phyloP scores from a whole-genome alignment of 2,329 filamentous ascomycete genomes.

The Hirsutella rhossiliensis region DNA sequence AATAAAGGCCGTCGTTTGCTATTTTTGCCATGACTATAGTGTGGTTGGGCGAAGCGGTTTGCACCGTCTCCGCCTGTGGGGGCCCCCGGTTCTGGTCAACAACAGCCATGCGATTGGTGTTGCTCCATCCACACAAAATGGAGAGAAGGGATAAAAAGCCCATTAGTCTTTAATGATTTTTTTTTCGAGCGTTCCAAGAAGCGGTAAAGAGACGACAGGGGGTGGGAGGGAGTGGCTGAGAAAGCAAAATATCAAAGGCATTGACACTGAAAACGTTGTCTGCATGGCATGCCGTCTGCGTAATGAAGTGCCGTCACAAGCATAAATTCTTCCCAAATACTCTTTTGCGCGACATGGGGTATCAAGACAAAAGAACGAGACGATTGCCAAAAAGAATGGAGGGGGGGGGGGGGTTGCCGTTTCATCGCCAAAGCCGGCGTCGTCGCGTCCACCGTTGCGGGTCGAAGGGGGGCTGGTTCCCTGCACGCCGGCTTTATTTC shows the following conservation, averaged over 20 bases:
- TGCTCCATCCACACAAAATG: background rate
- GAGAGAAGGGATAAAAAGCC: background rate
- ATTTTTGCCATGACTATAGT: background rate
- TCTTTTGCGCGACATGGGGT: background rate
- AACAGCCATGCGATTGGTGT: background rate
- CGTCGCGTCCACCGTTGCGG: background rate
- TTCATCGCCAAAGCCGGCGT: background rate
- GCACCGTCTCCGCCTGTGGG: conserved; percentile 1
- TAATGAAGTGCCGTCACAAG: background rate
- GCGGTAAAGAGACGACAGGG: background rate
- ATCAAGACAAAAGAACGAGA: background rate
- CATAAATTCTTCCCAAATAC: background rate
- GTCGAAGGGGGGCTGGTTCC: background rate
- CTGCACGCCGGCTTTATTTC: background rate
- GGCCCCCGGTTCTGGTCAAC: background rate
- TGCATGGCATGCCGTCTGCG: too few species aligned
- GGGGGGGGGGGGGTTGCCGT: background rate
- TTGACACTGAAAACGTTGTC: background rate
- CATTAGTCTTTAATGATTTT: background rate
- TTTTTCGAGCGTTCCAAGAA: background rate
- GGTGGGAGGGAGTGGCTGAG: too few species aligned
- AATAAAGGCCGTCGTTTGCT: background rate
- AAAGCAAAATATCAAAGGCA: background rate
- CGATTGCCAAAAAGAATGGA: background rate
- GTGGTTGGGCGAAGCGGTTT: background rate